phyloP scores from a whole-genome alignment of 345 rosid species.

The Eucalyptus regnans region DNA sequence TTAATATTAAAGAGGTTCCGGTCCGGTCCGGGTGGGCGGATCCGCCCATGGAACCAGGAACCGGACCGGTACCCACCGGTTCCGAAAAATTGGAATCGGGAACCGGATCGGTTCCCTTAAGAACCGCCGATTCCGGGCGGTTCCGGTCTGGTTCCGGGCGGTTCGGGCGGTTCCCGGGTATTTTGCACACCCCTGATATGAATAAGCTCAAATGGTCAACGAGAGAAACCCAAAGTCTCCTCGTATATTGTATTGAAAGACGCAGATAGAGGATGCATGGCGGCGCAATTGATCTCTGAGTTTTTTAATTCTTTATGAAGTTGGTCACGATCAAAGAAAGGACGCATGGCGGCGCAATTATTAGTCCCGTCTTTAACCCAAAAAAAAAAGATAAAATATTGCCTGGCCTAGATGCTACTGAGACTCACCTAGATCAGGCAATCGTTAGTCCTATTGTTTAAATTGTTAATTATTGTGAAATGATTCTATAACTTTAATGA shows the following conservation, averaged over 20 bases:
- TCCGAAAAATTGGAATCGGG: too few species aligned
- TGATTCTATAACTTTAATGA: neutral
- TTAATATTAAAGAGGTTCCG: too few species aligned
- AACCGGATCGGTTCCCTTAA: too few species aligned
- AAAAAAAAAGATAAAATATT: neutral
- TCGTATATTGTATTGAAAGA: neutral
- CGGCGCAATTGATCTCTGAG: neutral
- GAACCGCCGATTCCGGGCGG: too few species aligned
- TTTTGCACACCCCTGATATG: too few species aligned
- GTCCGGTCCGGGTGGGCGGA: too few species aligned
- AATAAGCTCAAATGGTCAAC: neutral
- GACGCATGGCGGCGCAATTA: neutral
- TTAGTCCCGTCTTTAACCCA: neutral
- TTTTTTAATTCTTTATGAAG: neutral
- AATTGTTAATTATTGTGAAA: neutral
- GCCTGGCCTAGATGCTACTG: neutral
- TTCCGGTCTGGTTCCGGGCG: too few species aligned
- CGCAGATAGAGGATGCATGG: neutral
- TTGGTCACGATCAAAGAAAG: neutral
- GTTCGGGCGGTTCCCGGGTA: too few species aligned
- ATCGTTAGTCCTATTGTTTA: neutral
- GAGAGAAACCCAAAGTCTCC: neutral
- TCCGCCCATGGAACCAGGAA: too few species aligned
- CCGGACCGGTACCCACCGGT: too few species aligned
- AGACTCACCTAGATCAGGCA: neutral